Base-by-base conservation (phyloP, 1,284 basidiomycete species). In the Thelephora terrestris region DNA sequence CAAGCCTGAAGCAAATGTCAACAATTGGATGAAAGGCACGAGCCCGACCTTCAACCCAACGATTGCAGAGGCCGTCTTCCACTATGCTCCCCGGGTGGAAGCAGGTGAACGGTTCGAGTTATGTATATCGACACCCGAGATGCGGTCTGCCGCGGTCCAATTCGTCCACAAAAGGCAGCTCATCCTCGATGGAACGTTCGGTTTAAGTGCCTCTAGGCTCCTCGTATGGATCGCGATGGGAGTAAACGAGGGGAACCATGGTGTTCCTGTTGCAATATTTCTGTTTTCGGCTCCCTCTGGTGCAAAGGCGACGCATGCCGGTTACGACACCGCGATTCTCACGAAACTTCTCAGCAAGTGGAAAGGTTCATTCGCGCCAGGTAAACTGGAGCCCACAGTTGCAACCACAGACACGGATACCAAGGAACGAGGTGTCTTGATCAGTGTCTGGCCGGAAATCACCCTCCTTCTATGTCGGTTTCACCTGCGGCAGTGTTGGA, bases 121-220 rank as follows among this genome's bases (percentile, higher is more conserved):
- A 7, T 63, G 61, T 52, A 58, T 68, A 9, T 46, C 60, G 0
- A 67, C 66, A 1, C 29, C 34, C 2, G 61, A 66, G 24, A 69
- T 69, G 67, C 50, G 61, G 6, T 52, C 59, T 5, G 64, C 62
- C 1, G 58, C 67, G 0, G 66, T 65, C 63, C 56, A 60, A 39
- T 64, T 64, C 47, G 59, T 44, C 2, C 64, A 69, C 46, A 37
- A 54, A 1, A 44, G 43, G 4, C 66, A 69, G 51, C 51, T 69
- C 3, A 53, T 69, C 16, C 52, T 70, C 14, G 66, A 70, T 51
- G 66, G 67, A 0, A 70, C 67, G 3, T 70, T 70, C 51, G 66
- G 68, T 0, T 43, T 70, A 9, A 67, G 66, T 42, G 52, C 55
- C 23, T 50, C 49, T 3, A 50, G 58, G 1, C 53, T 69, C 1